These are phyloP conservation scores for Hypoxylon sp. DNA, from an alignment of 2,329 filamentous ascomycete species.

Conservation along the genomic window DNA sequence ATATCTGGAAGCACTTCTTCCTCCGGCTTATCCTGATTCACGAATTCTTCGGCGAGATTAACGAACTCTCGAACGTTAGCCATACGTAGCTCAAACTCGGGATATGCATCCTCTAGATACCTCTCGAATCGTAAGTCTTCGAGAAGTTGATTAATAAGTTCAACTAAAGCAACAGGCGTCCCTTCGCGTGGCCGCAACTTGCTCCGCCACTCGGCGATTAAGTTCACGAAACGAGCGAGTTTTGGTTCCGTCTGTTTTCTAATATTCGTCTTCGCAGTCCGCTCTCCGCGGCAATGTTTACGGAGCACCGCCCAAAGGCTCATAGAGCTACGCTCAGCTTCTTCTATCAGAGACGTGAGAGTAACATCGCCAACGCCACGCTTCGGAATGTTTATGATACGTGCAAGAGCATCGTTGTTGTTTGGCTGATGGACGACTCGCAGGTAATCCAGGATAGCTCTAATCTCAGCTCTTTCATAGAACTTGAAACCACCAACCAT, in stretches of 20 bases:
- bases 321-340: constrained; percentile 74
- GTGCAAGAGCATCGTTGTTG: constrained; percentile 84
- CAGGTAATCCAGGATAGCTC: constrained; percentile 86
- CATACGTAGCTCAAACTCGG: constrained; percentile 80
- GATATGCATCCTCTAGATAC: constrained; percentile 76
- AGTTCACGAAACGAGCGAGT: constrained; percentile 58
- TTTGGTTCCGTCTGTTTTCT: constrained; percentile 61
- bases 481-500: constrained; percentile 94
- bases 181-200: constrained; percentile 44
- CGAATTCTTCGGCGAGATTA: constrained; percentile 78
- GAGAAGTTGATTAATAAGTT: constrained; percentile 62
- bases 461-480: constrained; percentile 90
- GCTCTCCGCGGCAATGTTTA: constrained; percentile 61
- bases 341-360: constrained; percentile 75
- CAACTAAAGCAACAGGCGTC: constrained; percentile 52
- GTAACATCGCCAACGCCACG: constrained; percentile 84
- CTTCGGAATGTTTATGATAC: constrained; percentile 85
- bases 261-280: constrained; percentile 58
- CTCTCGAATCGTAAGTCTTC: constrained; percentile 75
- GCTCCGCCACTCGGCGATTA: constrained; percentile 52
- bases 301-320: constrained; percentile 79
- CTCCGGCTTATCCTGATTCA: constrained; percentile 53
- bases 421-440: constrained; percentile 84
- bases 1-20: constrained; percentile 71
- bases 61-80: constrained; percentile 91